phyloP scores from a whole-genome alignment of 345 rosid genomes.

The Hibiscus tridactylites region DNA sequence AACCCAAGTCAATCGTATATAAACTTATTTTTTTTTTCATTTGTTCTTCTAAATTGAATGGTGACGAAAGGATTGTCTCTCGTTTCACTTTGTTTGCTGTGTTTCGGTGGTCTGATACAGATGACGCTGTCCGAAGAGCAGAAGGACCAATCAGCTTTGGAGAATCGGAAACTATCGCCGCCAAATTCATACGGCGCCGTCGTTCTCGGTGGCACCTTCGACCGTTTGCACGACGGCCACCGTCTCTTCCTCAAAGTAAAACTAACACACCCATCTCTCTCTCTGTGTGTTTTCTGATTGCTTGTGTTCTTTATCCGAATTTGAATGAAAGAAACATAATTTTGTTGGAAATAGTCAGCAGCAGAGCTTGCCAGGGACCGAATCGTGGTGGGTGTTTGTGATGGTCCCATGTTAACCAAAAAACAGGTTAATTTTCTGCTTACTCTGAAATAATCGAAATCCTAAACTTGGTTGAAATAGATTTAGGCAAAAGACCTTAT shows the following conservation, averaged over 20 bases:
- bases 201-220: conserved; percentile 96
- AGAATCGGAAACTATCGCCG: conserved; percentile 23
- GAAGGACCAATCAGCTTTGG: conserved; percentile 15
- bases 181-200: conserved; percentile 57
- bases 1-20: background rate
- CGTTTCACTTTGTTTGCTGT: background rate
- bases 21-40: background rate
- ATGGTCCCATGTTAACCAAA: conserved; percentile 72
- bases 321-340: background rate
- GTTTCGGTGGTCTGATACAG: background rate
- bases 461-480: background rate
- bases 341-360: conserved; percentile 40
- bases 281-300: no score
- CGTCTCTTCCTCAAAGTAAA: conserved; percentile 72
- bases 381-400: conserved; percentile 73
- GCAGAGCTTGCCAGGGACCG: conserved; percentile 58
- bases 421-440: conserved; percentile 39
- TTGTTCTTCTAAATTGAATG: no score
- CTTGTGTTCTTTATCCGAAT: no score
- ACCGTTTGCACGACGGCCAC: conserved; percentile 83
- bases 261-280: background rate
- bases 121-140: background rate
- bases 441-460: background rate
- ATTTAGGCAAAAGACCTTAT: background rate
- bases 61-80: background rate